phyloP scores from a whole-genome alignment of 164 flowering plant species.

The Annona squamosa region DNA sequence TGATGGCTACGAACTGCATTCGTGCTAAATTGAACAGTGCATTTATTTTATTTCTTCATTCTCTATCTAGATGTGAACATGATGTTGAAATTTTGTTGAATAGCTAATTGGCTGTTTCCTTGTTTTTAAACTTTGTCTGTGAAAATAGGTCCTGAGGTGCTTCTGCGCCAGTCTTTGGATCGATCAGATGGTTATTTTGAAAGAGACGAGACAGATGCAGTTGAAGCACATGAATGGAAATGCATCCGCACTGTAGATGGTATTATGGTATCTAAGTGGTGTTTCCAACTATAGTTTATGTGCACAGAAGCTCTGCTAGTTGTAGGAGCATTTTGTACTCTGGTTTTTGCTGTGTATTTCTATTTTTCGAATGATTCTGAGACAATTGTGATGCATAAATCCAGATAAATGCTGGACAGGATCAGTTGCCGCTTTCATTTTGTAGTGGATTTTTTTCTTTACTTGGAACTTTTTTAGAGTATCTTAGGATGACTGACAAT shows the following conservation, averaged over 20 bases:
- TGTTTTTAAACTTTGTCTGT: not conserved
- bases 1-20: not conserved
- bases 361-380: no score
- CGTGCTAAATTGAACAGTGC: not conserved
- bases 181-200: constrained; percentile 23
- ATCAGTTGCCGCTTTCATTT: no score
- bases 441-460: no score
- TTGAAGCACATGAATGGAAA: constrained; percentile 83
- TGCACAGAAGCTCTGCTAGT: not conserved
- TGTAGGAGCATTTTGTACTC: no score
- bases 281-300: not conserved
- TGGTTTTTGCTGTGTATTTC: no score
- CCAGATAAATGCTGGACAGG: no score
- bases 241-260: constrained; percentile 72
- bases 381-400: no score
- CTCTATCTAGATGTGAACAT: not conserved
- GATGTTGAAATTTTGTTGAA: not conserved
- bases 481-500: no score
- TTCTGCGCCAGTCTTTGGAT: constrained; percentile 34
- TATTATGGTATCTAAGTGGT: constrained; percentile 44
- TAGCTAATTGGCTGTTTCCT: not conserved
- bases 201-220: constrained; percentile 58
- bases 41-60: not conserved
- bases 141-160: constrained; percentile 60
- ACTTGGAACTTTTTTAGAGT: no score